phyloP scores from a whole-genome alignment of 352 stramenopile species.

The Pythium pectinolyticum region DNA sequence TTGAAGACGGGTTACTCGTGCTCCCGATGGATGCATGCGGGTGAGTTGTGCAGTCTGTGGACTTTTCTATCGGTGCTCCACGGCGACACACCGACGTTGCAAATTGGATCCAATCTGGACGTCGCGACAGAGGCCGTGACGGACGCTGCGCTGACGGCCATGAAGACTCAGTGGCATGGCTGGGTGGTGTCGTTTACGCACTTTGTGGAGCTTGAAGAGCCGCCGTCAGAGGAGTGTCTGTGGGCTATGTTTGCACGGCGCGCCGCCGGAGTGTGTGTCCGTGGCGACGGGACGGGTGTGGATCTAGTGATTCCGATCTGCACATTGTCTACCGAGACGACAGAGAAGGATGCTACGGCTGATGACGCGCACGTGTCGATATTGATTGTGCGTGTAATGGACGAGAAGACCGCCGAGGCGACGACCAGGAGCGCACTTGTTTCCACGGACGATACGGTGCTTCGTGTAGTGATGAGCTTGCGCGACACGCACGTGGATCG shows the following conservation, averaged over 20 bases:
- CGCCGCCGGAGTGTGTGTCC: conserved; percentile 20
- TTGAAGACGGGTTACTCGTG: not conserved
- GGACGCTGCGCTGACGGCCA: not conserved
- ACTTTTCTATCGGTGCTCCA: conserved; percentile 11
- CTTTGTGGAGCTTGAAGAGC: conserved; percentile 27
- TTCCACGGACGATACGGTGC: no score
- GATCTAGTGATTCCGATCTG: conserved; percentile 33
- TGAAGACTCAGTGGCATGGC: not conserved
- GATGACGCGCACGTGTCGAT: no score
- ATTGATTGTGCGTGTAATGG: no score
- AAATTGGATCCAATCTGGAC: not conserved
- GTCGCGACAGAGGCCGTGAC: not conserved
- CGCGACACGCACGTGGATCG: no score
- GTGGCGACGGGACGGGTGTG: conserved; percentile 2
- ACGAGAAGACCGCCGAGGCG: no score
- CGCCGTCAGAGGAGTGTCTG: conserved; percentile 26
- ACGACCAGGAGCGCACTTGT: no score
- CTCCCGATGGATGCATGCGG: not conserved
- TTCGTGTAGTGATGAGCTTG: no score
- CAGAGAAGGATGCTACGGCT: no score
- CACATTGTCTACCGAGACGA: no score
- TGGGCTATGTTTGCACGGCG: conserved; percentile 31
- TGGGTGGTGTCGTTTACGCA: conserved; percentile 31
- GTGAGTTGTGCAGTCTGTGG: conserved; percentile 11
- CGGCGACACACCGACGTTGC: not conserved